Base-by-base conservation (phyloP, 1,139 yeast genomes). In the Yamadazyma dushanensis region DNA sequence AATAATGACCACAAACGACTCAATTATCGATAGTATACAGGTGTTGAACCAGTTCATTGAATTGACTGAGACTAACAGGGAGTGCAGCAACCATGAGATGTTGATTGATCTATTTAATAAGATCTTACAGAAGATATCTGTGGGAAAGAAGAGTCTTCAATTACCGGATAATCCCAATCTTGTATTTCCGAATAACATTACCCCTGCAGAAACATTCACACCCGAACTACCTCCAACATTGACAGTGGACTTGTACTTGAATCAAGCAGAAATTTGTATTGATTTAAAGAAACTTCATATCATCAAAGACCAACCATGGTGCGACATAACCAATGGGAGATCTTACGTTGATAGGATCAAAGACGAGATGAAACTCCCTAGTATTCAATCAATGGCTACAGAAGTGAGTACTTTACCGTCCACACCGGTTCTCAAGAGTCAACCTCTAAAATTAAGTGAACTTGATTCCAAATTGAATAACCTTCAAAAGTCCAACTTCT, bases 261-360 rank as follows among this genome's bases (percentile, higher is more conserved):
- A 62, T 40, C 76, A 69, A 51, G 73, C 74, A 1, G 75, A 70
- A 44, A 53, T 70, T 5, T 70, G 76, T 40, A 47, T 70, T 1
- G 76, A 70, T 43, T 46, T 70, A 40, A 70, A 70, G 50, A 57
- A 59, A 42, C 51, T 70, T 15, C 67, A 63, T 35, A 46, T 45
- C 26, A 61, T 70, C 14, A 57, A 58, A 2, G 76, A 70, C 36
- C 55, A 56, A 36, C 76, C 76, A 1, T 70, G 76, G 76, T 47
- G 65, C 26, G 60, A 62, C 10, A 54, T 70, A n/a, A 29, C 35
- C 10, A 38, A 59, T 4, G 75, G 74, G 0, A 51, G 50, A 29
- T 66, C 73, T 7, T 66, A 68, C 40, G 62, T 70, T 10, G 76
- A 70, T 45, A 57, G 56, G 22, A 47, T 70, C 14, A 51, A 71